phyloP scores from a whole-genome alignment of 2,329 filamentous ascomycete species.

The Nigrospora osmanthi region DNA sequence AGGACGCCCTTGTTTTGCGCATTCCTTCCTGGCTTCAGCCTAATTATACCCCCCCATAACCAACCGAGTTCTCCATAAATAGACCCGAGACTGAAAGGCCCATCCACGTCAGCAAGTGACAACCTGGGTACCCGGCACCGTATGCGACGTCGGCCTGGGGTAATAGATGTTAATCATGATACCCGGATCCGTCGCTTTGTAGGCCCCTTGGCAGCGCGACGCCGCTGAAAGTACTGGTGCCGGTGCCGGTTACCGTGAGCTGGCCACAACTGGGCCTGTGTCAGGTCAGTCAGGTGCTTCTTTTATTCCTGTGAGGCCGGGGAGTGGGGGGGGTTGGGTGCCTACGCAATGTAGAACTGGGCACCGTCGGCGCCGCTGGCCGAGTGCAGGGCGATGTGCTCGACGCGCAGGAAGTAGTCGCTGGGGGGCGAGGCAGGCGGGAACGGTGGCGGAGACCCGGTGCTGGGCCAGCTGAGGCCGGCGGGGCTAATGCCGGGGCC shows the following conservation, averaged over 20 bases:
- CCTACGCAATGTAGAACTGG: constrained; percentile 37
- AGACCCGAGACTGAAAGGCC: no score
- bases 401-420: constrained; percentile 39
- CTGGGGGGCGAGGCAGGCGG: constrained; percentile 35
- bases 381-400: constrained; percentile 39
- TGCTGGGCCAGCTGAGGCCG: constrained; percentile 31
- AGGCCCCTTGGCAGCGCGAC: constrained; percentile 22
- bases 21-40: no score
- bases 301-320: background rate
- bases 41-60: no score
- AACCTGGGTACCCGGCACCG: constrained; percentile 16
- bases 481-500: constrained; percentile 24
- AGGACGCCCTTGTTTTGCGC: no score
- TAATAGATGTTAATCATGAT: constrained; percentile 24
- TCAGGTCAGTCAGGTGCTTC: no score
- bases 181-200: constrained; percentile 27
- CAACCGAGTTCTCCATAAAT: no score
- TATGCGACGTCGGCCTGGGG: constrained; percentile 17
- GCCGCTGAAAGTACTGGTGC: constrained; percentile 19
- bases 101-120: constrained; percentile 1
- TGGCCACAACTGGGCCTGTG: constrained; percentile 16
- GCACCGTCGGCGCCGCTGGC: constrained; percentile 31
- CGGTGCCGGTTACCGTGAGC: constrained; percentile 32
- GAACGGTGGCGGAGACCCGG: constrained; percentile 33
- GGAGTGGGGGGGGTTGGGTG: no score